Percentiles rank a stretch among this genome's conserved stretches.
These are phyloP conservation scores for Ilex aquifolium DNA, from an alignment of 257 asterid species.

Conservation along the genomic window DNA sequence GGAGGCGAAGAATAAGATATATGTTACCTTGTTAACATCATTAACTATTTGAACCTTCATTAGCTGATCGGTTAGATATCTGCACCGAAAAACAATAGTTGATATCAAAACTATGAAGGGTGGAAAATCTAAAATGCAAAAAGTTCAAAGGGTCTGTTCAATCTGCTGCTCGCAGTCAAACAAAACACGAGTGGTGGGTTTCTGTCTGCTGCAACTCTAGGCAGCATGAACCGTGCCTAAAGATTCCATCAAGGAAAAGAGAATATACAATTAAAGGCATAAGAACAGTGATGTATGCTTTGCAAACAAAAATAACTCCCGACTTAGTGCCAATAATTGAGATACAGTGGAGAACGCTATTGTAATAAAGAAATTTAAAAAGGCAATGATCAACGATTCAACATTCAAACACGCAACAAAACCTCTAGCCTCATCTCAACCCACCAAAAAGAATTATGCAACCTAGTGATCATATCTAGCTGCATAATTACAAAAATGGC, in stretches of 20 bases:
- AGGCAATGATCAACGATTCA: too few relatives aligned
- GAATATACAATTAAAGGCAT: too few relatives aligned
- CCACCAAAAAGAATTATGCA: too few relatives aligned
- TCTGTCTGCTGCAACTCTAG: neutral
- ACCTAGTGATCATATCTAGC: too few relatives aligned
- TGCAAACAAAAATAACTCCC: too few relatives aligned
- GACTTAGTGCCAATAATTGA: too few relatives aligned
- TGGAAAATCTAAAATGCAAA: neutral
- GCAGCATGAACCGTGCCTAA: neutral
- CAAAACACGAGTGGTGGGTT: neutral
- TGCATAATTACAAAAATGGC: too few relatives aligned
- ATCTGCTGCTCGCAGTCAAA: neutral
- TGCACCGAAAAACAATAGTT: conserved; percentile 20
- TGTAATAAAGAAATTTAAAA: too few relatives aligned
- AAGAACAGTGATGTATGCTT: too few relatives aligned
- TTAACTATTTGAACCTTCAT: conserved; percentile 74
- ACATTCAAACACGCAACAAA: too few relatives aligned
- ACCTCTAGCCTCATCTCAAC: too few relatives aligned
- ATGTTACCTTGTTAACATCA: conserved; percentile 80
- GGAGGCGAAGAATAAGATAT: neutral
- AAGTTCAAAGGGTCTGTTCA: neutral
- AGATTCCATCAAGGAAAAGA: neutral
- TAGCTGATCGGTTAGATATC: conserved; percentile 76
- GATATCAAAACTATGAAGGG: neutral
- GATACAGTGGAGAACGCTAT: too few relatives aligned